Base-by-base conservation (phyloP, 805 yeast species). In the Metschnikowia rubicola region DNA sequence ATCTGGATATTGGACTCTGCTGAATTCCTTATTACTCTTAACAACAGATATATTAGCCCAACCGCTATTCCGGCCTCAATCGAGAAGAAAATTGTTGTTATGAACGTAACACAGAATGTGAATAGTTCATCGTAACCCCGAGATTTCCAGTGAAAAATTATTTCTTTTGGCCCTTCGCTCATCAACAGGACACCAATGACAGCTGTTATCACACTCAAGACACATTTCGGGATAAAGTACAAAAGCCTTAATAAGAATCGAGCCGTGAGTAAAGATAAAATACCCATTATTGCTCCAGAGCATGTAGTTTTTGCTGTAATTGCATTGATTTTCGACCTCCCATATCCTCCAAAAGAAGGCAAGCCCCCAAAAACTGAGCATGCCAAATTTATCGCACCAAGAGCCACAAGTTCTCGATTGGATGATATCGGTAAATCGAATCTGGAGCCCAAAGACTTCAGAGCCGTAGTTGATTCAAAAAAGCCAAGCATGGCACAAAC, bases 271-370 rank as follows among this genome's bases (percentile, higher is more conserved):
- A 90, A 65, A 0, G 97, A 84, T 5, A 84, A 71, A 2, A 79
- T n/a, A 0, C 96, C 92, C 84, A 91, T 85, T 10, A 87, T 78
- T 4, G 82, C 80, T 0, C 96, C 96, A n/a, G 94, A 79, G 61
- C 84, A 71, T 10, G 91, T 91, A 0, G 96, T 87, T 53, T 80
- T 80, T 0, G 95, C 98, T 11, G 90, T 81, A 43, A 89, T 70
- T 1, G 91, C 86, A 67, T 92, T 92, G 48, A 92, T 83, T 59
- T 87, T 90, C 13, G 96, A 86, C 58, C 98, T 77, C 2, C 97
- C 98, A 61, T 91, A 92, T 0, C 98, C 98, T 9, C 98, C 99
- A 73, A 91, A 91, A 0, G 96, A 81, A 0, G 99, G 97, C 12
- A 92, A 69, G 0, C 90, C 86, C 2, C 80, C 80, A 37, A 88